Conservation (phyloP, 2,329 filamentous ascomycete species). For the Mycosphaerella arachidis region DNA sequence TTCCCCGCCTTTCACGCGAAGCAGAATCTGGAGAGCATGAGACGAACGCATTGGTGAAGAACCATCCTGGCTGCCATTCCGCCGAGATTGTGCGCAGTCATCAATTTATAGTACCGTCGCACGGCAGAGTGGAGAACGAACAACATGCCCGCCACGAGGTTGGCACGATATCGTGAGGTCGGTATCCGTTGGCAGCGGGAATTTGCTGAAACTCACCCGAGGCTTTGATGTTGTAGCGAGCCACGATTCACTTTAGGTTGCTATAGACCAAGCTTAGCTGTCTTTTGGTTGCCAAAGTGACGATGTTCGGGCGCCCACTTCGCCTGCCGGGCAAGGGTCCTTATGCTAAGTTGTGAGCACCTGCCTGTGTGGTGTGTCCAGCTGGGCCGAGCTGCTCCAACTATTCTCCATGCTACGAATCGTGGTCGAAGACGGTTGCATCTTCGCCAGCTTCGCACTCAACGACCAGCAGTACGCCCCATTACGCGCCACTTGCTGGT, state of each 20-base stretch:
- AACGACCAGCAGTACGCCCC: neutral
- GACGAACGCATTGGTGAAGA: neutral
- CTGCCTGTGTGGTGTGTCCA: neutral
- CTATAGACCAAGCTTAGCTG: neutral
- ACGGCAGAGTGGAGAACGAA: neutral
- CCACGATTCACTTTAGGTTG: neutral
- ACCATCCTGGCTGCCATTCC: neutral
- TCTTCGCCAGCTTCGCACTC: neutral
- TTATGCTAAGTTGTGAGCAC: neutral
- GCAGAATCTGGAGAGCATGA: neutral
- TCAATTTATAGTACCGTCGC: neutral
- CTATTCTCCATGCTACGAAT: neutral
- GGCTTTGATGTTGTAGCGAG: neutral
- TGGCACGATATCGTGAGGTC: neutral
- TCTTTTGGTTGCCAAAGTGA: neutral
- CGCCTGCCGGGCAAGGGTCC: slow-evolving; percentile 1
- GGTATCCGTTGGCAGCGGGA: neutral
- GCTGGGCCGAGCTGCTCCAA: neutral
- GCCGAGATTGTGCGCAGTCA: neutral
- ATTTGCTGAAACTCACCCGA: neutral
- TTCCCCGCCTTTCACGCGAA: neutral
- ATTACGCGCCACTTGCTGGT: neutral
- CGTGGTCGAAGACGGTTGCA: neutral
- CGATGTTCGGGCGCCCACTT: neutral
- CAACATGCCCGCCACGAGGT: neutral